phyloP scores from a whole-genome alignment of 148 eudicot genomes.

The Fagopyrum tataricum region DNA sequence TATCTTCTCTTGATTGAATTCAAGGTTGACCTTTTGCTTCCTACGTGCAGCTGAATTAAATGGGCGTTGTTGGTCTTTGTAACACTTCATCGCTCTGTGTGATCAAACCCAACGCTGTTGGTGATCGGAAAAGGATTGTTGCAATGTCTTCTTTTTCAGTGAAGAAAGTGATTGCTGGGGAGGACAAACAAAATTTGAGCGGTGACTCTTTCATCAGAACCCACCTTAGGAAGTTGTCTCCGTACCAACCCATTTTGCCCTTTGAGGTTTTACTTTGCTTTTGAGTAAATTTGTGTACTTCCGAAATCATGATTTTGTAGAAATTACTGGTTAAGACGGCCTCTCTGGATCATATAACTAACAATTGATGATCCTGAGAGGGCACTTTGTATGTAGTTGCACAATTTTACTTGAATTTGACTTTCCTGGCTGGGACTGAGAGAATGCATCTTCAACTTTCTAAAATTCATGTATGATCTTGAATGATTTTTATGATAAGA shows the following conservation, averaged over 20 bases:
- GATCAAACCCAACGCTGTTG: conserved; percentile 28
- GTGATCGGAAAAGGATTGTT: conserved; percentile 29
- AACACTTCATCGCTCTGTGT: conserved; percentile 33
- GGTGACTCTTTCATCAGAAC: conserved; percentile 77
- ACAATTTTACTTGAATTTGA: background rate
- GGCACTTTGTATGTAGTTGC: background rate
- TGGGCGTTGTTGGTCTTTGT: conserved; percentile 60
- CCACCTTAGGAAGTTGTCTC: conserved; percentile 75
- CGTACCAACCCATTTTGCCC: conserved; percentile 74
- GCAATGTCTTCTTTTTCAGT: conserved; percentile 54
- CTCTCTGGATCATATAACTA: background rate
- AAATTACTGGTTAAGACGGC: background rate
- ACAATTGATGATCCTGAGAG: background rate
- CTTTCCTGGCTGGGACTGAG: background rate
- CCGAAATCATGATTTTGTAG: background rate
- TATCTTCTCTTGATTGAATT: background rate
- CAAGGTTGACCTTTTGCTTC: background rate
- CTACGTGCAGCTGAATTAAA: conserved; percentile 15
- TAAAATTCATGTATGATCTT: background rate
- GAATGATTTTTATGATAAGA: background rate
- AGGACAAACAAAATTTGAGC: conserved; percentile 24
- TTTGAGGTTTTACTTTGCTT: conserved; percentile 43
- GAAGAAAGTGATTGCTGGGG: conserved; percentile 24
- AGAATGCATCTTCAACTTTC: background rate
- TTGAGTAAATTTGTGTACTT: background rate